Conservation (phyloP, 140 eudicot species). For the Bidens hawaiensis region DNA sequence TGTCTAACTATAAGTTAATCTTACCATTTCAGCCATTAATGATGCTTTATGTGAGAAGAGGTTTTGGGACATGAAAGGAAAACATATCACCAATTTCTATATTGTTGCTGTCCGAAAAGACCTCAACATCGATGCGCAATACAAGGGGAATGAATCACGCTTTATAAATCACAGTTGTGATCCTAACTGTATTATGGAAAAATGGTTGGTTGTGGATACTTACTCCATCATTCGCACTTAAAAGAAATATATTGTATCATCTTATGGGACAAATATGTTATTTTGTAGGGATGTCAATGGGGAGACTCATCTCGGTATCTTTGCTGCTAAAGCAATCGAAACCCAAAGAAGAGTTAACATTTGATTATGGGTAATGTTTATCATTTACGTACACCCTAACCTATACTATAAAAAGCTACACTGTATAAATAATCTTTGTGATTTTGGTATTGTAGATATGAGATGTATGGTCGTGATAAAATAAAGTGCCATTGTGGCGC, state of each 20-base stretch:
- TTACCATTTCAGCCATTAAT: constrained; percentile 45
- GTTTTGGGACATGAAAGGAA: constrained; percentile 64
- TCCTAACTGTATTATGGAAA: constrained; percentile 77
- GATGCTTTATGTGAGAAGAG: constrained; percentile 58
- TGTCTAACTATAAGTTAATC: not conserved
- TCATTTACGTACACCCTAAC: not conserved
- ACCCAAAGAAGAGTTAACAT: constrained; percentile 67
- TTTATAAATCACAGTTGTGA: constrained; percentile 83
- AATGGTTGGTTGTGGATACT: constrained; percentile 50
- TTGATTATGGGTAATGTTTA: constrained; percentile 56
- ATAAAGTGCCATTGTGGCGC: constrained; percentile 78
- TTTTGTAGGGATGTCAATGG: constrained; percentile 62
- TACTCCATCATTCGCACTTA: not conserved
- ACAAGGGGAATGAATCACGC: constrained; percentile 72
- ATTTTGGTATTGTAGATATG: constrained; percentile 37
- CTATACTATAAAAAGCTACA: not conserved
- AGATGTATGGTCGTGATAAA: constrained; percentile 49
- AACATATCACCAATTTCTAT: constrained; percentile 27
- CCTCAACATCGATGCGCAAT: constrained; percentile 71
- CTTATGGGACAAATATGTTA: not conserved
- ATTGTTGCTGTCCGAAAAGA: constrained; percentile 37
- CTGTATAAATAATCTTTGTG: too few relatives aligned
- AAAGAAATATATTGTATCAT: not conserved
- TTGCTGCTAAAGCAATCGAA: constrained; percentile 57
- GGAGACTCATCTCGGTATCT: constrained; percentile 73